Conservation (phyloP, 1,284 basidiomycete species). For the Ganoderma sinense region DNA sequence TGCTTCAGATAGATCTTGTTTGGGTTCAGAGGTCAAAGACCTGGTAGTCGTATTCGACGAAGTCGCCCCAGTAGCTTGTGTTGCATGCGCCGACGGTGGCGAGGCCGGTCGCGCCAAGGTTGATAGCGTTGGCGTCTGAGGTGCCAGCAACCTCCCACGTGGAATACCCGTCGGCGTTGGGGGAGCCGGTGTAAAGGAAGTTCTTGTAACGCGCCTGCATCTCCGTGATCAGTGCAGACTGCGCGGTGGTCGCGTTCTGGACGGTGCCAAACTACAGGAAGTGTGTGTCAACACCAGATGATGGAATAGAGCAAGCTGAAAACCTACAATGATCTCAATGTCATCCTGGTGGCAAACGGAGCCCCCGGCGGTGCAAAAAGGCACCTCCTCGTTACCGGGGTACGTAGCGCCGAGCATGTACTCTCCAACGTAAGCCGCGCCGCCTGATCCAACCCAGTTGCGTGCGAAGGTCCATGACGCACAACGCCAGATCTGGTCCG, state of each 20-base stretch:
- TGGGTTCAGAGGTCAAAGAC: constrained; percentile 54
- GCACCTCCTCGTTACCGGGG: constrained; percentile 61
- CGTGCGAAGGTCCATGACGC: constrained; percentile 74
- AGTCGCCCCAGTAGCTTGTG: constrained; percentile 69
- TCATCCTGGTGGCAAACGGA: constrained; percentile 79
- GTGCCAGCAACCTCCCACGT: constrained; percentile 61
- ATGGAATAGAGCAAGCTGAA: background rate
- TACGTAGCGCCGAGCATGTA: constrained; percentile 76
- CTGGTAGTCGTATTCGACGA: constrained; percentile 76
- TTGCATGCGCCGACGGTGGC: constrained; percentile 64
- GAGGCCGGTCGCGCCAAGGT: constrained; percentile 62
- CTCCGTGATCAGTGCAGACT: constrained; percentile 64
- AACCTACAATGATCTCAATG: constrained; percentile 71
- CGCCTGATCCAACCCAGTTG: constrained; percentile 69
- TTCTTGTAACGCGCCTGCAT: constrained; percentile 73
- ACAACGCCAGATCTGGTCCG: constrained; percentile 78
- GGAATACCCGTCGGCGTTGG: constrained; percentile 55
- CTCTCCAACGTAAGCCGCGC: constrained; percentile 72
- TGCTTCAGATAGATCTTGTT: background rate
- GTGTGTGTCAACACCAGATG: background rate
- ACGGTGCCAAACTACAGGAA: constrained; percentile 69
- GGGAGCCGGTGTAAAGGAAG: constrained; percentile 68
- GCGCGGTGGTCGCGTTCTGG: constrained; percentile 59
- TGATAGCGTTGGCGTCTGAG: constrained; percentile 57
- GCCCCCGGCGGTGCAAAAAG: constrained; percentile 62